These are phyloP conservation scores for Tetrahymena thermophila DNA, from an alignment of 73 alveolate species.

Conservation along the genomic window DNA sequence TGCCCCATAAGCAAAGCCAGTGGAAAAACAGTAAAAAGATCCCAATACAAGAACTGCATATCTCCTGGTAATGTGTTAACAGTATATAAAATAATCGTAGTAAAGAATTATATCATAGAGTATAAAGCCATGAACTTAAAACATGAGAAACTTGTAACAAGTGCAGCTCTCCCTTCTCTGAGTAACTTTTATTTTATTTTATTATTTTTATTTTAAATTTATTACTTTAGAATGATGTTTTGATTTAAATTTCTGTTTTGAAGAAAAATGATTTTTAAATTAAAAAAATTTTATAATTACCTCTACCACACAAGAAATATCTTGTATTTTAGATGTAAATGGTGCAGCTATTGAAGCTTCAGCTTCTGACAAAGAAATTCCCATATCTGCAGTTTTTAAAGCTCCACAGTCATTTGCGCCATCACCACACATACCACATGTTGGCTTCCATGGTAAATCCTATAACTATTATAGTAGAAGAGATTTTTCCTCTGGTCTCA, in stretches of 20 bases:
- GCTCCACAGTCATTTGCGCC: constrained; percentile 94
- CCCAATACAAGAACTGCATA: constrained; percentile 77
- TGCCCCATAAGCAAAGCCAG: constrained; percentile 72
- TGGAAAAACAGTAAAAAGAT: constrained; percentile 73
- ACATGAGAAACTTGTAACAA: constrained; percentile 78
- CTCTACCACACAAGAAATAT: constrained; percentile 59
- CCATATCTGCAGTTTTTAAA: constrained; percentile 77
- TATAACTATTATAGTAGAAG: constrained; percentile 53
- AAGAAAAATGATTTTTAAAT: too few species aligned
- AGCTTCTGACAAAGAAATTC: constrained; percentile 75
- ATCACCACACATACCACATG: constrained; percentile 88
- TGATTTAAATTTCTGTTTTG: too few species aligned
- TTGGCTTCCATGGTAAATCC: constrained; percentile 34
- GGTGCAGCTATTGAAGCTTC: constrained; percentile 93
- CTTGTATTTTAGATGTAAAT: constrained; percentile 63
- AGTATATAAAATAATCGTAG: constrained; percentile 61
- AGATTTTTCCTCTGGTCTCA: constrained; percentile 86
- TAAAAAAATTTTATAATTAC: too few species aligned
- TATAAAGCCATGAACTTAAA: constrained; percentile 89
- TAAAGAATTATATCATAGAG: constrained; percentile 74
- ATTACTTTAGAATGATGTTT: too few species aligned
- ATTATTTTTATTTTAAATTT: not conserved
- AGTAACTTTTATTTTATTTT: not conserved
- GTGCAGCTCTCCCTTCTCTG: constrained; percentile 86
- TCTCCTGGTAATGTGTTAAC: constrained; percentile 61